Conservation (phyloP, 768 basidiomycete genomes). For the Leccinum obscurum region DNA sequence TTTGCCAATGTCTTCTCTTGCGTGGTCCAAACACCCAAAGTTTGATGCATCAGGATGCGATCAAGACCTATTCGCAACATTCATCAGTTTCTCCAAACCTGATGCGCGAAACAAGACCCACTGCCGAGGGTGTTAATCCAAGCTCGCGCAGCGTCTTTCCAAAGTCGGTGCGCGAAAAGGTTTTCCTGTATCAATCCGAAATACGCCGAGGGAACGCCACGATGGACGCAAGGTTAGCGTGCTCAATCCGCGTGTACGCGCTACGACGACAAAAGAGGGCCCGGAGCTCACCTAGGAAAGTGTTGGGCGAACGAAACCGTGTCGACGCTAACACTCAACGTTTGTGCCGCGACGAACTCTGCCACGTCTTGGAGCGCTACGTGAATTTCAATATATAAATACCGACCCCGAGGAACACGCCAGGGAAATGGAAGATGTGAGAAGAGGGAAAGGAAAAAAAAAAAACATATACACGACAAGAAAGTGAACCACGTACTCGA, state of each 20-base stretch:
- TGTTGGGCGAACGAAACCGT: constrained; percentile 76
- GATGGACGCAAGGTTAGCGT: background rate
- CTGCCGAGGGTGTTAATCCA: constrained; percentile 90
- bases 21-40: background rate
- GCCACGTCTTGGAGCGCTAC: constrained; percentile 83
- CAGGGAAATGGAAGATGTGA: background rate
- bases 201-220: background rate
- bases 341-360: constrained; percentile 82
- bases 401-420: background rate
- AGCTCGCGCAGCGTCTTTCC: constrained; percentile 78
- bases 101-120: background rate
- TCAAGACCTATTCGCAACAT: constrained; percentile 45
- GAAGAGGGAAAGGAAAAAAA: background rate
- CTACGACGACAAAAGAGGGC: background rate
- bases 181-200: constrained; percentile 47
- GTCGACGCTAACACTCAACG: constrained; percentile 66
- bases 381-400: background rate
- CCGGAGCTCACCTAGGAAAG: constrained; percentile 78
- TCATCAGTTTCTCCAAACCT: background rate
- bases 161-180: constrained; percentile 71
- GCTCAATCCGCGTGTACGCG: background rate
- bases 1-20: background rate
- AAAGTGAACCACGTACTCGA: constrained; percentile 51
- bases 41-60: constrained; percentile 39
- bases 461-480: too few relatives aligned